A percentile compares a stretch with the other conserved stretches of the same genome.
Evolutionary conservation across 495 filamentous ascomycete genomes (phyloP).

Genomic region (Xylaria nigripes): DNA sequence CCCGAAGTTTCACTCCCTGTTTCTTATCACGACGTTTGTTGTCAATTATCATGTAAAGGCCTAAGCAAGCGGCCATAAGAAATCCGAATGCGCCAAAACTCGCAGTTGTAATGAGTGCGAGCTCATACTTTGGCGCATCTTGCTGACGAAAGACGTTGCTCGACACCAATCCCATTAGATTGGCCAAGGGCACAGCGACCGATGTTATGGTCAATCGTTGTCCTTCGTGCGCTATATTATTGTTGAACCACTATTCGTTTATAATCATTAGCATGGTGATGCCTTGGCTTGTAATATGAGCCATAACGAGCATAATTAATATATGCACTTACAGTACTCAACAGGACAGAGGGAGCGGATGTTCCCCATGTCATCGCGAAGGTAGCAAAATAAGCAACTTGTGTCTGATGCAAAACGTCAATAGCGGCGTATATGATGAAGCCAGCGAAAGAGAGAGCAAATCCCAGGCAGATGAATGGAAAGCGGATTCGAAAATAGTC

Average conservation of each 20-base stretch:
- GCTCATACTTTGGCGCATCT: slow-evolving; percentile 66
- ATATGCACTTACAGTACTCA: slow-evolving; percentile 35
- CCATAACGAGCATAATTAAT: not conserved
- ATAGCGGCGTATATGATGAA: slow-evolving; percentile 69
- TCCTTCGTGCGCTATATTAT: slow-evolving; percentile 71
- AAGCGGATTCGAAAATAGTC: slow-evolving; percentile 60
- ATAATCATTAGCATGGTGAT: not conserved
- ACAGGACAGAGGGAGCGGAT: slow-evolving; percentile 47
- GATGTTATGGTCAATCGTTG: slow-evolving; percentile 62
- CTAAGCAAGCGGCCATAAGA: slow-evolving; percentile 48
- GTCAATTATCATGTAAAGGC: slow-evolving; percentile 62
- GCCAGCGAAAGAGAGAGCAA: slow-evolving; percentile 63
- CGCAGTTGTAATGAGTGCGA: slow-evolving; percentile 64
- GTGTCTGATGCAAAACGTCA: slow-evolving; percentile 49
- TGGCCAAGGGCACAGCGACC: slow-evolving; percentile 66
- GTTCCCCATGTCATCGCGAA: slow-evolving; percentile 80
- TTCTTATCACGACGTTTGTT: slow-evolving; percentile 55
- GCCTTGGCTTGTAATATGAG: no score
- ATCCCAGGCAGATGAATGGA: slow-evolving; percentile 65
- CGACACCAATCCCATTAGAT: slow-evolving; percentile 71
- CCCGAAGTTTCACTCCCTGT: slow-evolving; percentile 52
- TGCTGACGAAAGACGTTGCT: slow-evolving; percentile 66
- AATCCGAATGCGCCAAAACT: slow-evolving; percentile 61
- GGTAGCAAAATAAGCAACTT: slow-evolving; percentile 65
- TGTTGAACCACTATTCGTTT: slow-evolving; percentile 55